These are phyloP conservation scores for Sambucus nigra DNA, from an alignment of 129 eudicot genomes.

Conservation along the genomic window DNA sequence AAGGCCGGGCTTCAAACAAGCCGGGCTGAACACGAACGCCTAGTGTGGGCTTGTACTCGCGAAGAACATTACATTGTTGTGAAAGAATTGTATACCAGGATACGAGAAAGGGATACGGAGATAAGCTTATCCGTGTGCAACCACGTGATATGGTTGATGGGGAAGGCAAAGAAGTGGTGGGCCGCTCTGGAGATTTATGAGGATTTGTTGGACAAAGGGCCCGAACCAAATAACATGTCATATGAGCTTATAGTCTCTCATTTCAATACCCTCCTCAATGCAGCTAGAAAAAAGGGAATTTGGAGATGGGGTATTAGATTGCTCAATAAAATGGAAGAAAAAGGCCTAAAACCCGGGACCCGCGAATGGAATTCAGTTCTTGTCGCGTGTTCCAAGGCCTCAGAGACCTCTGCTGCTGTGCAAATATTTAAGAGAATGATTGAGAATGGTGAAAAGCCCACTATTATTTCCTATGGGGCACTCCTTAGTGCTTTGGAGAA, in stretches of 20 bases:
- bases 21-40: slow-evolving; percentile 54
- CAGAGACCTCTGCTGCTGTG: slow-evolving; percentile 76
- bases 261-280: slow-evolving; percentile 60
- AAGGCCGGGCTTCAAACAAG: slow-evolving; percentile 48
- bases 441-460: slow-evolving; percentile 81
- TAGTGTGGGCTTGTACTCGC: slow-evolving; percentile 91
- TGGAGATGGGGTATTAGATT: slow-evolving; percentile 89
- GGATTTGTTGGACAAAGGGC: slow-evolving; percentile 81
- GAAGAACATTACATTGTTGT: slow-evolving; percentile 66
- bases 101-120: slow-evolving; percentile 48
- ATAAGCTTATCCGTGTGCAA: slow-evolving; percentile 90
- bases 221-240: slow-evolving; percentile 79
- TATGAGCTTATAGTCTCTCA: slow-evolving; percentile 81
- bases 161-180: slow-evolving; percentile 99
- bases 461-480: slow-evolving; percentile 81
- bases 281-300: slow-evolving; percentile 69
- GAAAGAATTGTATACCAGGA: slow-evolving; percentile 67
- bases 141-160: slow-evolving; percentile 84
- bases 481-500: slow-evolving; percentile 83
- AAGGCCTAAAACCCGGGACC: slow-evolving; percentile 78
- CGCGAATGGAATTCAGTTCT: slow-evolving; percentile 95
- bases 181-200: slow-evolving; percentile 94
- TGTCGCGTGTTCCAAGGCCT: slow-evolving; percentile 85
- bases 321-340: slow-evolving; percentile 83
- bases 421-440: slow-evolving; percentile 76